These are phyloP conservation scores for Musa schizocarpa DNA, from an alignment of 176 grass and related monocot genomes.

Conservation along the genomic window DNA sequence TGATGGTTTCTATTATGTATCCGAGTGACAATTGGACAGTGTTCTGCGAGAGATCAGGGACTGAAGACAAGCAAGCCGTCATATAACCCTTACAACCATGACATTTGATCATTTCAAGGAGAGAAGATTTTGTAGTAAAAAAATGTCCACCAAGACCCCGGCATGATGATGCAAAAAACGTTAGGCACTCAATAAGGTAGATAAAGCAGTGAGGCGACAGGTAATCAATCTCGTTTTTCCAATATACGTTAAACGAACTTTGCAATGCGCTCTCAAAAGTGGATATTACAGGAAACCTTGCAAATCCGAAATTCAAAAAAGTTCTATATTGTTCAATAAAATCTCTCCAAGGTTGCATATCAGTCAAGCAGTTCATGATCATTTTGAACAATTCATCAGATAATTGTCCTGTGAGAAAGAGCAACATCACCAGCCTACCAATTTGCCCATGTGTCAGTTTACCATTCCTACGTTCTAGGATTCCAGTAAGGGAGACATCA, in stretches of 20 bases:
- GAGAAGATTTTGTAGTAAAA: constrained; percentile 42
- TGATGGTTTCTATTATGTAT: constrained; percentile 23
- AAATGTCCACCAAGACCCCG: constrained; percentile 17
- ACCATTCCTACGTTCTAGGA: background rate
- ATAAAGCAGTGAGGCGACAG: constrained; percentile 47
- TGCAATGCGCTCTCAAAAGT: constrained; percentile 38
- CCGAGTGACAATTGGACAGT: background rate
- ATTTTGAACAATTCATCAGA: constrained; percentile 14
- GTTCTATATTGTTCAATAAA: constrained; percentile 34
- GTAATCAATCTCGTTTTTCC: constrained; percentile 30
- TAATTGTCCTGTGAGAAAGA: constrained; percentile 34
- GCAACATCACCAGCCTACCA: constrained; percentile 34
- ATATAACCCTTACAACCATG: constrained; percentile 36
- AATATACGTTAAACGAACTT: constrained; percentile 19
- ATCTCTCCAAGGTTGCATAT: constrained; percentile 25
- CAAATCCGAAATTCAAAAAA: constrained; percentile 34
- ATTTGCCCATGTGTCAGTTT: constrained; percentile 42
- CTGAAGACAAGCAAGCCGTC: constrained; percentile 24
- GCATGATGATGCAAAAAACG: constrained; percentile 36
- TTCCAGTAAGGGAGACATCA: constrained; percentile 23
- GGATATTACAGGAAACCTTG: constrained; percentile 20
- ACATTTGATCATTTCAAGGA: constrained; percentile 45
- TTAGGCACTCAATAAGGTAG: constrained; percentile 52
- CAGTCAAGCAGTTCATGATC: constrained; percentile 19
- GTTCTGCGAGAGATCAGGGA: background rate